phyloP scores from a whole-genome alignment of 805 yeast genomes.

The Lachancea mirantina region DNA sequence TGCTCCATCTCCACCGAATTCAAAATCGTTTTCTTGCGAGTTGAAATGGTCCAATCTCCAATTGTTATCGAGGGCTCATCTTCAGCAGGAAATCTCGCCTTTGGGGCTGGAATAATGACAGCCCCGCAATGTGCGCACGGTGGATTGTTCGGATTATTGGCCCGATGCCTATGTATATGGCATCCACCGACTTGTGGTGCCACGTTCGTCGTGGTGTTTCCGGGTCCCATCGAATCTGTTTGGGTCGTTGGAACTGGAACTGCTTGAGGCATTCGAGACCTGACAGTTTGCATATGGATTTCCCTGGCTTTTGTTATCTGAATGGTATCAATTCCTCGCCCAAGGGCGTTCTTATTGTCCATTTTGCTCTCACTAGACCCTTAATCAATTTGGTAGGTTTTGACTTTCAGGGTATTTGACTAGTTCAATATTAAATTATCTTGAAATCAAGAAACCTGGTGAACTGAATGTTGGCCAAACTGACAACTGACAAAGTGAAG shows the following conservation, averaged over 20 bases:
- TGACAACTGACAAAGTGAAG: no score
- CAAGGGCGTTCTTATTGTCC: conserved; percentile 3
- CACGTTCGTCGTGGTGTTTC: no score
- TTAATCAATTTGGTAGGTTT: no score
- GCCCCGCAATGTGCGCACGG: conserved; percentile 59
- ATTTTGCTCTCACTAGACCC: no score
- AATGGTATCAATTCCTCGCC: conserved; percentile 43
- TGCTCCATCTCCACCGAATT: conserved; percentile 66
- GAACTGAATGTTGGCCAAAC: no score
- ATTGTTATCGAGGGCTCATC: conserved; percentile 66
- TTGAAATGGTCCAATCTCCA: conserved; percentile 68
- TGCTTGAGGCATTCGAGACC: conserved; percentile 23
- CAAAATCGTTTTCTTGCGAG: conserved; percentile 70
- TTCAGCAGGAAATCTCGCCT: conserved; percentile 51
- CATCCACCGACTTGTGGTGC: no score
- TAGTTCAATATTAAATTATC: no score
- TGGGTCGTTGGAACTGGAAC: background rate
- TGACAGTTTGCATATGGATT: conserved; percentile 40
- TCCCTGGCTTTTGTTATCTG: conserved; percentile 58
- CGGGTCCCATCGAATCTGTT: no score
- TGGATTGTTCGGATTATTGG: conserved; percentile 35
- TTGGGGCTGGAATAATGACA: conserved; percentile 73
- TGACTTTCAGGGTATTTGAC: no score
- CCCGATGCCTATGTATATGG: no score
- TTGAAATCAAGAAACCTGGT: no score